Evolutionary conservation across 495 filamentous ascomycete genomes (phyloP), one percentile per base, ranked within the genome.

Genomic region (Trichoderma virens): DNA sequence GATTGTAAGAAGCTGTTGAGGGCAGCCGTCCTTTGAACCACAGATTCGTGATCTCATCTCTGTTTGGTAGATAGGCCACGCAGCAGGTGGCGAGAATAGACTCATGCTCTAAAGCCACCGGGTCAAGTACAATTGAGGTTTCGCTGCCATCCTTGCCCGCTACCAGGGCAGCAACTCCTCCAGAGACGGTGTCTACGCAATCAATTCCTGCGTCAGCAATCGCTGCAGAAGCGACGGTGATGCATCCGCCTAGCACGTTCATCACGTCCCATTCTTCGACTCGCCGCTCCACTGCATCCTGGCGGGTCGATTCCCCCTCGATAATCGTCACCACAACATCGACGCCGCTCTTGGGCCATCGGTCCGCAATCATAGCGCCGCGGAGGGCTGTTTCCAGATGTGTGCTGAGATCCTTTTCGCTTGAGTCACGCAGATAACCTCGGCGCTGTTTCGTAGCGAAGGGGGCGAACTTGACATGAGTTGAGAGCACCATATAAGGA

Each of bases 151-250:
- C 65, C 2, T 71, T 68, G 45, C 77, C 72, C 54, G 75, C 69
- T 25, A 92, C 89, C 23, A 96, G 69, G 11, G 92, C 95, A 18
- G 93, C 92, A 41, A 97, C 89, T 27, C 94, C 94, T 5, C 93
- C 94, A 16, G 89, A 82, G 4, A 96, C 90, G 32, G 96, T 80
- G 73, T 98, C 94, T 35, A 97, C 85, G 73, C 92, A 97, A 70
- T 98, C 94, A 67, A 98, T 97, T 2, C 91, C 92, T 0, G 94
- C 95, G 77, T 98, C 95, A 1, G 88, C 88, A 75, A 98, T 87
- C 7, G 95, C 94, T n/a, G 94, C 95, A 64, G 91, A 92, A 38
- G 94, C 92, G 65, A 92, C 92, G 2, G 91, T 98, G 66, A 98
- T 92, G 72, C 93, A 97, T 1, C 91, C 92, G 30, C 91, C 89